These are phyloP conservation scores for Paracoccidioides lutzii DNA, from an alignment of 2,329 filamentous ascomycete genomes.

Conservation along the genomic window DNA sequence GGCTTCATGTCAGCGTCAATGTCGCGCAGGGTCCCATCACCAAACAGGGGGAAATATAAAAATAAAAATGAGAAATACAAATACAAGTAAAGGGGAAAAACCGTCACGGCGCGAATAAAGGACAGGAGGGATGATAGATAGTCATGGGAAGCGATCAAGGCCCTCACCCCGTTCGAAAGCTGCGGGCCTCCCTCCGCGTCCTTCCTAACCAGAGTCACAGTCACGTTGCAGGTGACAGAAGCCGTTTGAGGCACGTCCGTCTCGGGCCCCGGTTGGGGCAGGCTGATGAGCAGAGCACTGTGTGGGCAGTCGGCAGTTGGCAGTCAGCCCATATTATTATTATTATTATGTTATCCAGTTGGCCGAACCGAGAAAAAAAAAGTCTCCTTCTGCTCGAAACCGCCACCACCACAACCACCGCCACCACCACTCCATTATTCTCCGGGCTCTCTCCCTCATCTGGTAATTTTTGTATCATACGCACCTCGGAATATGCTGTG, in stretches of 20 bases:
- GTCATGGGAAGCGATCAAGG: not conserved
- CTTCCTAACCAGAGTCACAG: not conserved
- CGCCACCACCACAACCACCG: too few relatives aligned
- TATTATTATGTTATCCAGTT: too few relatives aligned
- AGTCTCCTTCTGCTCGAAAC: too few relatives aligned
- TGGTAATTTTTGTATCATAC: not conserved
- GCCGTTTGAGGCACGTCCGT: not conserved
- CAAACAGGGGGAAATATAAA: not conserved
- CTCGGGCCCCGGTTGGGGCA: not conserved
- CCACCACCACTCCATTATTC: too few relatives aligned
- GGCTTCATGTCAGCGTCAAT: not conserved
- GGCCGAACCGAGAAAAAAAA: too few relatives aligned
- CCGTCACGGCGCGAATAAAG: too few relatives aligned
- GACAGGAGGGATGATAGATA: not conserved
- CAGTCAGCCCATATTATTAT: too few relatives aligned
- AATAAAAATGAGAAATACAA: not conserved
- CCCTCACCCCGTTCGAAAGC: not conserved
- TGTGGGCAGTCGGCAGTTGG: not conserved
- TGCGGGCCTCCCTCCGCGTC: not conserved
- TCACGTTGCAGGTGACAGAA: not conserved
- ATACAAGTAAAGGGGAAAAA: not conserved
- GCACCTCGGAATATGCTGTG: slow-evolving; percentile 1
- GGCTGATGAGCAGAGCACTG: not conserved
- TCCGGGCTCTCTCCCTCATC: not conserved
- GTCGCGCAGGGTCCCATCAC: too few relatives aligned